Conservation (phyloP, 768 basidiomycete genomes). For the Amylocystis lapponica region DNA sequence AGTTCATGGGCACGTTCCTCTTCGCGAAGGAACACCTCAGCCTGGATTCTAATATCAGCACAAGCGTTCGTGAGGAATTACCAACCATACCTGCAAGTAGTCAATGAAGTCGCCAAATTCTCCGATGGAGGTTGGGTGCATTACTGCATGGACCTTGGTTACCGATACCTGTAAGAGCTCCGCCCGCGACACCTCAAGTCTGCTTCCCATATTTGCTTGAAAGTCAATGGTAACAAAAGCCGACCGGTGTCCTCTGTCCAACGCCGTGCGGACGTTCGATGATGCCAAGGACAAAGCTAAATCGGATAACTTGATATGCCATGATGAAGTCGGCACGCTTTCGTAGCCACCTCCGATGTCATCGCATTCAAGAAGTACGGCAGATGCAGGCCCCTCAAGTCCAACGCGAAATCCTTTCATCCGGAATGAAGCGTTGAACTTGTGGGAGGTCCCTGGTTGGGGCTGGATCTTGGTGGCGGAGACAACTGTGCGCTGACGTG, state of each 20-base stretch:
- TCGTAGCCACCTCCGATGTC: slow-evolving; percentile 61
- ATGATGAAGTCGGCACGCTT: slow-evolving; percentile 41
- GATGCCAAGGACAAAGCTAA: slow-evolving; percentile 83
- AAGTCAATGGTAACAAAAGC: slow-evolving; percentile 85
- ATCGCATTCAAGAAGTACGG: slow-evolving; percentile 68
- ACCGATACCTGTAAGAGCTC: slow-evolving; percentile 49
- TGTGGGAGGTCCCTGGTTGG: slow-evolving; percentile 17
- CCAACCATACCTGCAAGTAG: slow-evolving; percentile 58
- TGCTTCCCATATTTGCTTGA: slow-evolving; percentile 27
- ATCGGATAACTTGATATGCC: slow-evolving; percentile 69
- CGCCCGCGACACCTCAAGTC: slow-evolving; percentile 2
- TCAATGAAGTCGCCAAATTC: slow-evolving; percentile 89
- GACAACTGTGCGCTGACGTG: slow-evolving; percentile 31
- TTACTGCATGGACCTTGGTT: slow-evolving; percentile 82
- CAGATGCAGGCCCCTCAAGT: slow-evolving; percentile 67
- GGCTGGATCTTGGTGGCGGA: not conserved
- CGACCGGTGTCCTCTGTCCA: slow-evolving; percentile 59
- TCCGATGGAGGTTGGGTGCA: slow-evolving; percentile 90
- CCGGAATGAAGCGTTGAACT: slow-evolving; percentile 50
- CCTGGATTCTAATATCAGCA: slow-evolving; percentile 33
- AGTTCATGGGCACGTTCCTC: slow-evolving; percentile 76
- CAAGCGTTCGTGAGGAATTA: not conserved
- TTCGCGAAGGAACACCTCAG: slow-evolving; percentile 67
- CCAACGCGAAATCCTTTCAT: slow-evolving; percentile 80
- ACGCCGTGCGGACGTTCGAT: slow-evolving; percentile 31